phyloP scores from a whole-genome alignment of 2,329 filamentous ascomycete genomes.

The Bisporella sp. region DNA sequence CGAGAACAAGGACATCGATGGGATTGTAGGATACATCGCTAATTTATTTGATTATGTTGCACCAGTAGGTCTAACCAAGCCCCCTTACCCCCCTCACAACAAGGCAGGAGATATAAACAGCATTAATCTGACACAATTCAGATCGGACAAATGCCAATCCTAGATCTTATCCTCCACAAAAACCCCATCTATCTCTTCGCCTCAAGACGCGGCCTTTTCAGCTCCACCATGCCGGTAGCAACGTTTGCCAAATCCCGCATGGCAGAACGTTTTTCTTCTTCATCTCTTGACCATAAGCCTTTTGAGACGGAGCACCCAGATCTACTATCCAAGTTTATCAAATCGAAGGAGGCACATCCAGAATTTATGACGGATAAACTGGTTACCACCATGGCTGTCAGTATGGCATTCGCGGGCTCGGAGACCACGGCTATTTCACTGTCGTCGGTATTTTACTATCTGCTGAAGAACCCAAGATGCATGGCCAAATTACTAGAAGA shows the following conservation, averaged over 20 bases:
- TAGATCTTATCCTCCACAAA: slow-evolving; percentile 65
- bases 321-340: slow-evolving; percentile 65
- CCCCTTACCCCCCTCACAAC: neutral
- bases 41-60: slow-evolving; percentile 65
- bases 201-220: slow-evolving; percentile 59
- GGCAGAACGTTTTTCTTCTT: slow-evolving; percentile 47
- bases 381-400: slow-evolving; percentile 65
- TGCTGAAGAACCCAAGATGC: slow-evolving; percentile 54
- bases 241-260: slow-evolving; percentile 64
- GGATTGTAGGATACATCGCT: slow-evolving; percentile 59
- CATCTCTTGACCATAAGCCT: slow-evolving; percentile 8
- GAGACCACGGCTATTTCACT: slow-evolving; percentile 76
- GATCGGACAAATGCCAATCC: slow-evolving; percentile 67
- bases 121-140: slow-evolving; percentile 21
- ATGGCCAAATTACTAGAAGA: slow-evolving; percentile 52
- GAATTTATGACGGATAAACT: slow-evolving; percentile 65
- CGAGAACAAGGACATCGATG: slow-evolving; percentile 66
- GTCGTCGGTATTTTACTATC: slow-evolving; percentile 64
- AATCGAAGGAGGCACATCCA: slow-evolving; percentile 58
- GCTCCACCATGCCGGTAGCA: slow-evolving; percentile 65
- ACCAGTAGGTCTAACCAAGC: slow-evolving; percentile 41
- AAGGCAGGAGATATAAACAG: neutral
- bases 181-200: slow-evolving; percentile 66
- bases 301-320: slow-evolving; percentile 39
- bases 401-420: slow-evolving; percentile 66